Conservation (phyloP, 2,329 filamentous ascomycete species). For the Calycina marina region DNA sequence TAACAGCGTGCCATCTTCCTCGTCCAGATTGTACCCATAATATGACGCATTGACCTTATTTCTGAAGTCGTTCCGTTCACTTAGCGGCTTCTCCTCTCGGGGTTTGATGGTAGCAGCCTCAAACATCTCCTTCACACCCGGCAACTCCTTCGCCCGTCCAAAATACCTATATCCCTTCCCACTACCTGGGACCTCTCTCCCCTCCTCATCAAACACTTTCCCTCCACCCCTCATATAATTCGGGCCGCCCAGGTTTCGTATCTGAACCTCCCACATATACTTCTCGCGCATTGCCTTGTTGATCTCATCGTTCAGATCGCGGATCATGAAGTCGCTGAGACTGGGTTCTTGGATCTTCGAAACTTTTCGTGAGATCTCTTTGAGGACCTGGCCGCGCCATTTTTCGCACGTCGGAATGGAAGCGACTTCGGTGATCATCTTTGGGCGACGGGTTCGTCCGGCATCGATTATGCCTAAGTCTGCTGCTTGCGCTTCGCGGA, state of each 20-base stretch:
- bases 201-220: conserved; percentile 37
- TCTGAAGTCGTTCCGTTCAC: conserved; percentile 52
- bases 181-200: conserved; percentile 43
- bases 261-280: conserved; percentile 97
- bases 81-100: conserved; percentile 46
- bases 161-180: conserved; percentile 93
- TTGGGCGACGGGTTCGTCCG: conserved; percentile 76
- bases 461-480: conserved; percentile 94
- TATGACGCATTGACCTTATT: conserved; percentile 83
- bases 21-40: conserved; percentile 86
- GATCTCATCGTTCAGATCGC: conserved; percentile 97
- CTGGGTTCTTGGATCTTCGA: conserved; percentile 85
- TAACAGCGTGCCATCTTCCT: conserved; percentile 73
- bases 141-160: conserved; percentile 75
- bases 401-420: conserved; percentile 83
- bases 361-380: conserved; percentile 94
- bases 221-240: conserved; percentile 55
- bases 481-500: conserved; percentile 91
- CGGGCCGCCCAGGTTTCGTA: conserved; percentile 85
- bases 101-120: conserved; percentile 53
- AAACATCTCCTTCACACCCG: conserved; percentile 92
- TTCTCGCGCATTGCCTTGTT: conserved; percentile 99
- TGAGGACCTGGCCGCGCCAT: conserved; percentile 95
- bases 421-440: conserved; percentile 75
- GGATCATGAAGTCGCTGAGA: conserved; percentile 92